Percentiles rank a stretch among this genome's conserved stretches.
Evolutionary conservation across 2,329 filamentous ascomycete species (phyloP).

Genomic region (Stagonosporopsis vannaccii): DNA sequence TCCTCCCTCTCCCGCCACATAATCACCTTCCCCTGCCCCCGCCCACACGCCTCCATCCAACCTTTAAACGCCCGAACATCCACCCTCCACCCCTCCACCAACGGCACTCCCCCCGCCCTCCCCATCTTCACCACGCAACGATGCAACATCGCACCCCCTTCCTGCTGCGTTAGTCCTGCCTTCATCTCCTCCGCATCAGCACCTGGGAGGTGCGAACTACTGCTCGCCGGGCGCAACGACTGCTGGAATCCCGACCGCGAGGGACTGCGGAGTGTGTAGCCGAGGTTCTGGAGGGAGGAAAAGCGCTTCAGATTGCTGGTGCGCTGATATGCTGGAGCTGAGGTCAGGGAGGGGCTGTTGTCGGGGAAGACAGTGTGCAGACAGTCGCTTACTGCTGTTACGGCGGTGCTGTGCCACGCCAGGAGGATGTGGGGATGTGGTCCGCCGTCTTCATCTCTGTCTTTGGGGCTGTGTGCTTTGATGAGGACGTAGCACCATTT

Average conservation of each 20-base stretch:
- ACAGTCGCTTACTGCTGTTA: constrained; percentile 18
- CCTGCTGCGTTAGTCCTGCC: neutral
- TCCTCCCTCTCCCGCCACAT: constrained; percentile 41
- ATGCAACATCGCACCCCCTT: constrained; percentile 17
- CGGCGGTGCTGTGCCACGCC: constrained; percentile 20
- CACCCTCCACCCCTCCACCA: constrained; percentile 32
- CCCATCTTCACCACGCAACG: constrained; percentile 27
- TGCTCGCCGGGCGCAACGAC: constrained; percentile 14
- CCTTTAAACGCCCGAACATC: constrained; percentile 24
- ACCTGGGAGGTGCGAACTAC: constrained; percentile 8
- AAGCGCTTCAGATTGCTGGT: constrained; percentile 9
- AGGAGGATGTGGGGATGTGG: constrained; percentile 22
- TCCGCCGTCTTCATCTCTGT: neutral
- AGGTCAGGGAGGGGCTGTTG: neutral
- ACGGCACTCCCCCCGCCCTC: constrained; percentile 28
- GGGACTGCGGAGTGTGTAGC: neutral
- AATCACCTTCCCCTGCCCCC: constrained; percentile 34
- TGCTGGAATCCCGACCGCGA: constrained; percentile 4
- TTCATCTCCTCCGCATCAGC: neutral
- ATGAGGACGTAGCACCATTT: constrained; percentile 28
- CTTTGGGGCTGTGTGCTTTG: constrained; percentile 1
- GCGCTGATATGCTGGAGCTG: neutral
- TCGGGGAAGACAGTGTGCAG: constrained; percentile 21
- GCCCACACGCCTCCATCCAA: constrained; percentile 32
- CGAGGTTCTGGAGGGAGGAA: constrained; percentile 18